These are phyloP conservation scores for Cerrena zonata DNA, from an alignment of 1,284 basidiomycete species.

Conservation along the genomic window DNA sequence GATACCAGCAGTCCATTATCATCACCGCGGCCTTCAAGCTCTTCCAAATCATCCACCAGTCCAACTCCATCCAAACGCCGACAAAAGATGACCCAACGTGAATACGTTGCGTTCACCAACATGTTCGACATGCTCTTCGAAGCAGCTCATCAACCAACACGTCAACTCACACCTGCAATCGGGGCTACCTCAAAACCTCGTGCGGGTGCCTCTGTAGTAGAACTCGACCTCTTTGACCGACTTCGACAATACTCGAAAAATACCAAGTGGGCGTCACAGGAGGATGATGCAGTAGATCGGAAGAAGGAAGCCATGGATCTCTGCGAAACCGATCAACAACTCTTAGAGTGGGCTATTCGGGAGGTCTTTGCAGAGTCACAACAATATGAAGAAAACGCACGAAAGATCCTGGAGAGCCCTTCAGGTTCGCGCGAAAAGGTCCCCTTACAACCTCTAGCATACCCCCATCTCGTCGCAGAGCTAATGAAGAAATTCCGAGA, in stretches of 20 bases:
- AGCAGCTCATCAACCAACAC: constrained; percentile 20
- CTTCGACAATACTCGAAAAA: constrained; percentile 46
- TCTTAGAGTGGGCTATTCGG: constrained; percentile 70
- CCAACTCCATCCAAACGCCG: constrained; percentile 28
- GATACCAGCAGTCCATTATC: neutral
- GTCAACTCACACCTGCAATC: neutral
- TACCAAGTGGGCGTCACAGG: constrained; percentile 45
- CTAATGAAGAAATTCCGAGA: constrained; percentile 74
- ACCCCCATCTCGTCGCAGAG: constrained; percentile 67
- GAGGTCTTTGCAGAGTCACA: constrained; percentile 63
- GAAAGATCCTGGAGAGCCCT: constrained; percentile 21
- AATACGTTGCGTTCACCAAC: constrained; percentile 59
- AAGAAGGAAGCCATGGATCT: constrained; percentile 72
- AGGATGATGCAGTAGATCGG: constrained; percentile 60
- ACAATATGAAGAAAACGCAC: constrained; percentile 42
- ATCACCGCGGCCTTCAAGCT: too few species aligned
- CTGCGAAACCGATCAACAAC: constrained; percentile 63
- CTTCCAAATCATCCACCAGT: neutral
- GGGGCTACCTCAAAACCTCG: constrained; percentile 7
- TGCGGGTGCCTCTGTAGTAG: constrained; percentile 12
- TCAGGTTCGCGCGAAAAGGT: constrained; percentile 16
- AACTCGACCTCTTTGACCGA: constrained; percentile 31
- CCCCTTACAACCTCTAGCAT: constrained; percentile 53
- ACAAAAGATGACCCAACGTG: constrained; percentile 62
- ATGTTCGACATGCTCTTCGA: constrained; percentile 71